phyloP scores from a whole-genome alignment of 2,329 filamentous ascomycete species.

The Colletotrichum acutatum region DNA sequence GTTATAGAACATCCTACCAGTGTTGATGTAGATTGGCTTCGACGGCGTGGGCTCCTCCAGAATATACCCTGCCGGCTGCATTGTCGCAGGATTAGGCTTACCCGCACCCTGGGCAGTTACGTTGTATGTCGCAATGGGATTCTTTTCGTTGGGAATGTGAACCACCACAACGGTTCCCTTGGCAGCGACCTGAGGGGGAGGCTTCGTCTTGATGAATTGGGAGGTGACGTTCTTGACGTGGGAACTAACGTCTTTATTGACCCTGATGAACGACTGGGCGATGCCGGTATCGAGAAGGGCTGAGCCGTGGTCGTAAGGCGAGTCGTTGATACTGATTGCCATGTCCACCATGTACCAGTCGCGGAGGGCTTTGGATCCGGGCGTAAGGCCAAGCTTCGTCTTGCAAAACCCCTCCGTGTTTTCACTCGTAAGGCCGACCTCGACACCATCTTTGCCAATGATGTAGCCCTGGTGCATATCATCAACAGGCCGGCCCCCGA shows the following conservation, averaged over 20 bases:
- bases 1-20: not conserved
- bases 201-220: not conserved
- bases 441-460: not conserved
- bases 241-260: not conserved
- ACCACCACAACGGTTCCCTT: slow-evolving; percentile 1
- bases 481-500: not conserved
- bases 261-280: not conserved
- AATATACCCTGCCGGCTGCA: not conserved
- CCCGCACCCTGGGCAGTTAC: not conserved
- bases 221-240: not conserved
- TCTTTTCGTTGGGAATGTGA: not conserved
- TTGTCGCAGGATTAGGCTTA: not conserved
- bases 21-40: not conserved
- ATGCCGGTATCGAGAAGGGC: slow-evolving; percentile 18
- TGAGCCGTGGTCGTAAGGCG: not conserved
- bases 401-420: not conserved
- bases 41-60: not conserved
- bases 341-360: slow-evolving; percentile 23
- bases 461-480: slow-evolving; percentile 18
- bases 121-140: slow-evolving; percentile 5
- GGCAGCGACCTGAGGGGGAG: not conserved
- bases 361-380: no score
- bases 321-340: slow-evolving; percentile 4
- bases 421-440: slow-evolving; percentile 2
- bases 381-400: not conserved